phyloP scores from a whole-genome alignment of 805 yeast genomes.

The Groenewaldozyma salmanticensis region DNA sequence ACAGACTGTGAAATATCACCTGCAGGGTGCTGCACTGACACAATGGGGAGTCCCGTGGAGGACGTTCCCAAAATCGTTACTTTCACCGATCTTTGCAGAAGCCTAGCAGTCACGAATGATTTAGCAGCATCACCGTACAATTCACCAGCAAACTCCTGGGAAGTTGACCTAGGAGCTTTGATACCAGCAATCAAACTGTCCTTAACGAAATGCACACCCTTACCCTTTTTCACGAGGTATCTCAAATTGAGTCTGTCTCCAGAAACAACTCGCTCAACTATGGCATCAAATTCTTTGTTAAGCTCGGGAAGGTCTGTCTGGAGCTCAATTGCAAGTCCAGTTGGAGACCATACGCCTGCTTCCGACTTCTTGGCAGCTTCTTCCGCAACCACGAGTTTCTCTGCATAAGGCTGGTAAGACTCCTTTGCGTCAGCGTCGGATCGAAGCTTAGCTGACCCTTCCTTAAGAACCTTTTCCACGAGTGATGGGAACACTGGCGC shows the following conservation, averaged over 20 bases:
- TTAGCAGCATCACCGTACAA: constrained; percentile 62
- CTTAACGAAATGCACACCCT: constrained; percentile 39
- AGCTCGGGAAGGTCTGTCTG: constrained; percentile 16
- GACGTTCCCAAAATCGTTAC: constrained; percentile 51
- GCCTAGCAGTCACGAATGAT: constrained; percentile 49
- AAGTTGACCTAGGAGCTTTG: constrained; percentile 59
- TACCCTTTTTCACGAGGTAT: constrained; percentile 35
- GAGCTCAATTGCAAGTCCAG: constrained; percentile 11
- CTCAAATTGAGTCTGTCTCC: constrained; percentile 73
- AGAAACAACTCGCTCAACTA: constrained; percentile 65
- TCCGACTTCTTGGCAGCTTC: constrained; percentile 39
- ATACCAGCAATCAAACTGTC: constrained; percentile 67
- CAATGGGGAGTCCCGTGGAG: constrained; percentile 34
- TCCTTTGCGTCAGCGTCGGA: constrained; percentile 36
- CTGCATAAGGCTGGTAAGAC: constrained; percentile 35
- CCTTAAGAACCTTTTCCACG: constrained; percentile 42
- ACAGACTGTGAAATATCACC: constrained; percentile 66
- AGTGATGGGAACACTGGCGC: constrained; percentile 56
- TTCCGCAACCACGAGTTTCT: constrained; percentile 26
- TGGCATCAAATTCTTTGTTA: constrained; percentile 38
- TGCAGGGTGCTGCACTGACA: constrained; percentile 57
- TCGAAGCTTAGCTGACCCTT: constrained; percentile 56
- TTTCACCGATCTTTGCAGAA: constrained; percentile 51
- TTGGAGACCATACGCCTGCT: constrained; percentile 47
- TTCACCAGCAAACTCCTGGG: constrained; percentile 32